A percentile compares a stretch with the other conserved stretches of the same genome.
phyloP scores from a whole-genome alignment of 2,329 filamentous ascomycete species.

The Diaporthe amygdali region DNA sequence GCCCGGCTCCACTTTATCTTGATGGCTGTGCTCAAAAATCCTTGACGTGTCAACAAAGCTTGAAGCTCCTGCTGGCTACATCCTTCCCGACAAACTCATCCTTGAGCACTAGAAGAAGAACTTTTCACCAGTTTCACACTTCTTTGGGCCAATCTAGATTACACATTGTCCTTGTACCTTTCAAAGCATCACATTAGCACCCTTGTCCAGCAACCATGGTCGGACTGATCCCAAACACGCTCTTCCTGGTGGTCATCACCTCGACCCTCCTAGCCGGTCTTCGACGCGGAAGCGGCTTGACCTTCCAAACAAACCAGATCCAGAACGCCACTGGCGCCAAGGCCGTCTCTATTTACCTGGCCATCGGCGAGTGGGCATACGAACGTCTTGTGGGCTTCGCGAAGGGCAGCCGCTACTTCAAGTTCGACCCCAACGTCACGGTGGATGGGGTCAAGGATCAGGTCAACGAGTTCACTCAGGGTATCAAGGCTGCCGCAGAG shows the following conservation, averaged over 20 bases:
- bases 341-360: constrained; percentile 17
- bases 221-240: constrained; percentile 25
- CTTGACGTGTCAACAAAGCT: constrained; percentile 7
- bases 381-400: constrained; percentile 22
- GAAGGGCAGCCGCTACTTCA: constrained; percentile 22
- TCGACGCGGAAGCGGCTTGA: constrained; percentile 23
- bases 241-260: constrained; percentile 26
- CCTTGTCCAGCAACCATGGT: constrained; percentile 1
- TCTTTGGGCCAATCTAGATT: no score
- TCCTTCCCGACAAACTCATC: not conserved
- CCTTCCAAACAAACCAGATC: constrained; percentile 24
- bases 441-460: constrained; percentile 23
- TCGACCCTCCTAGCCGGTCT: constrained; percentile 25
- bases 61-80: not conserved
- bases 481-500: constrained; percentile 23
- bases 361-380: constrained; percentile 23
- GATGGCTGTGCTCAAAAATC: constrained; percentile 14
- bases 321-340: constrained; percentile 17
- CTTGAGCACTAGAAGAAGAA: not conserved
- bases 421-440: constrained; percentile 24
- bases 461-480: constrained; percentile 25
- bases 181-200: not conserved
- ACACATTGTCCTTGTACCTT: not conserved
- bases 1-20: constrained; percentile 7
- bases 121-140: not conserved